Conservation (phyloP, 169 alveolate genomes). For the Plasmodium fragile region DNA sequence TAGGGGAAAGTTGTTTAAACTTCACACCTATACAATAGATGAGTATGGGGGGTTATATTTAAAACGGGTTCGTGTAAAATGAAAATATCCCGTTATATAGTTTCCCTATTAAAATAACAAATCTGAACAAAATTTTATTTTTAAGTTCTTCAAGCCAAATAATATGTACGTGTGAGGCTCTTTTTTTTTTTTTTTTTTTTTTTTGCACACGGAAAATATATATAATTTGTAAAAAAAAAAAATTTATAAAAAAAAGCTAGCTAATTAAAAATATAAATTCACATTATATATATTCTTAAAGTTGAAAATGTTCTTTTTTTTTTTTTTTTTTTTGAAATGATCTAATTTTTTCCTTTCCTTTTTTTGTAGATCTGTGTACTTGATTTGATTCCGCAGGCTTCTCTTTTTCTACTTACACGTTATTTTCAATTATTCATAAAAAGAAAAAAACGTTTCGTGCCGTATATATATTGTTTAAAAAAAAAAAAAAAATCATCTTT, state of each 20-base stretch:
- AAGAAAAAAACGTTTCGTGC: slow-evolving; percentile 10
- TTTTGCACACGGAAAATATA: slow-evolving; percentile 38
- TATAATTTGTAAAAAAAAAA: slow-evolving; percentile 11
- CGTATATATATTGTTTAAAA: not conserved
- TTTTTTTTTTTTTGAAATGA: slow-evolving; percentile 7
- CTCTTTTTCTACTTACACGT: slow-evolving; percentile 9
- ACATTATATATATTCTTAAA: not conserved
- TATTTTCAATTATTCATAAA: not conserved
- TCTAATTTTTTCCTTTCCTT: slow-evolving; percentile 13
- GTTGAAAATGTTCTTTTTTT: not conserved
- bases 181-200: slow-evolving; percentile 29
- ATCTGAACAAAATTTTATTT: slow-evolving; percentile 7
- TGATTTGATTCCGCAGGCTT: not conserved
- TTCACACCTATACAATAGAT: not conserved
- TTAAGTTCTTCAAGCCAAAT: not conserved
- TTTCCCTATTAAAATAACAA: not conserved
- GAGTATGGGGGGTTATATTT: not conserved
- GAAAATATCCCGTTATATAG: not conserved
- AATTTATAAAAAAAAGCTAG: not conserved
- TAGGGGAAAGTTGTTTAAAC: not conserved
- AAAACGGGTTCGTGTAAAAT: slow-evolving; percentile 5
- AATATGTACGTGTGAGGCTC: slow-evolving; percentile 4
- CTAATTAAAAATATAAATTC: not conserved
- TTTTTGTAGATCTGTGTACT: slow-evolving; percentile 10
- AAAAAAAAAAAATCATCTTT: slow-evolving; percentile 12